Conservation (phyloP, 208 protist genomes). For the Zelonia costaricensis region DNA sequence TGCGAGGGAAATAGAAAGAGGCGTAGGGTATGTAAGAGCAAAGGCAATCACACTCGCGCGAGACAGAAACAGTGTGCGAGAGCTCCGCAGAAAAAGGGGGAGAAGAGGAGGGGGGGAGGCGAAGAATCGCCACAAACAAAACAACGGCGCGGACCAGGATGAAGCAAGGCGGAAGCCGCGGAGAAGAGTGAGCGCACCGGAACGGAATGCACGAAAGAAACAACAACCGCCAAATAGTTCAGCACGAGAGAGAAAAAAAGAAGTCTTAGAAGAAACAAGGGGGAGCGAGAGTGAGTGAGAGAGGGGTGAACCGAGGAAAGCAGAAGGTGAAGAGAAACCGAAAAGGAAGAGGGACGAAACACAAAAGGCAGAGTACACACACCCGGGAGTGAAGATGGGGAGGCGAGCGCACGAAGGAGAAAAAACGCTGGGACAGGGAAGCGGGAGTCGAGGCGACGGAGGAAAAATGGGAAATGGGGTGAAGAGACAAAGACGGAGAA, state of each 20-base stretch:
- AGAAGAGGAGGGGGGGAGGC: background rate
- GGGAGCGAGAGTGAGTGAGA: background rate
- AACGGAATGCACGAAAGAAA: slow-evolving; percentile 10
- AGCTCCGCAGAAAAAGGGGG: background rate
- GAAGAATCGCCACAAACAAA: background rate
- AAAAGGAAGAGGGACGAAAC: no score
- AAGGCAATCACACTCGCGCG: background rate
- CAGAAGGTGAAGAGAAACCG: background rate
- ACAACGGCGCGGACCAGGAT: background rate
- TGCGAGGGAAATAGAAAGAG: slow-evolving; percentile 2
- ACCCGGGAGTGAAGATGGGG: no score
- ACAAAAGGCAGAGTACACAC: no score
- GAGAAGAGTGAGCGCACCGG: slow-evolving; percentile 7
- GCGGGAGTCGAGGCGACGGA: no score
- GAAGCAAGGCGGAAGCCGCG: slow-evolving; percentile 6
- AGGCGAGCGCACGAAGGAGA: no score
- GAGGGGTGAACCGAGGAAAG: background rate
- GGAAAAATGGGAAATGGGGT: no score
- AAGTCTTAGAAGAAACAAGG: slow-evolving; percentile 17
- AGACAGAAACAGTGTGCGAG: background rate
- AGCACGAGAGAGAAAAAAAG: slow-evolving; percentile 22
- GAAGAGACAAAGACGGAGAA: background rate
- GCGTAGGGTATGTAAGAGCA: background rate
- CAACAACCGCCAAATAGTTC: no score
- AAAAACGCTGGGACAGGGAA: no score